Evolutionary conservation across 2,329 filamentous ascomycete genomes (phyloP).

Genomic region (Neofusicoccum ribis): DNA sequence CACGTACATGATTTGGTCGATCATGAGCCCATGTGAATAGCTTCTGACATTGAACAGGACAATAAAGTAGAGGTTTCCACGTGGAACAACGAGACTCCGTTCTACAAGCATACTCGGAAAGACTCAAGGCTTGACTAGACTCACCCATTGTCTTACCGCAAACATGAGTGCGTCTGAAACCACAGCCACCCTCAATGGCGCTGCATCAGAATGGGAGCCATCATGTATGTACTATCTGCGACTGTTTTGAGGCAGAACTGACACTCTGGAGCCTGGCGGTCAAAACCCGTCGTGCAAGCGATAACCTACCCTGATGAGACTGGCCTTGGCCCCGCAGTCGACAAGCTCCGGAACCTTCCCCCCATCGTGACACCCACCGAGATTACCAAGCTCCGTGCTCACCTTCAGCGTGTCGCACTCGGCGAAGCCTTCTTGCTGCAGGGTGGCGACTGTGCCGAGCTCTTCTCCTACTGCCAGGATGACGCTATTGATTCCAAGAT

Average conservation of each 20-base stretch:
- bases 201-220: slow-evolving; percentile 37
- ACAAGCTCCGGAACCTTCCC: slow-evolving; percentile 68
- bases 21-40: not conserved
- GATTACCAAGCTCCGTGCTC: slow-evolving; percentile 76
- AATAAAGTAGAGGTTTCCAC: not conserved
- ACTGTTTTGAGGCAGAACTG: not conserved
- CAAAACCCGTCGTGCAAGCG: slow-evolving; percentile 76
- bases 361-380: slow-evolving; percentile 78
- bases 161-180: not conserved
- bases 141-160: not conserved
- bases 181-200: not conserved
- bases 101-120: slow-evolving; percentile 9
- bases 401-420: slow-evolving; percentile 79
- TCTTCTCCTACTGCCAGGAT: slow-evolving; percentile 94
- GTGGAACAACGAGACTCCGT: not conserved
- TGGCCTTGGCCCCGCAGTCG: slow-evolving; percentile 60
- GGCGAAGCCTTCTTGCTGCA: slow-evolving; percentile 93
- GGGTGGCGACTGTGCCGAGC: slow-evolving; percentile 93
- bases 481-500: slow-evolving; percentile 92
- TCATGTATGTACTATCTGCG: slow-evolving; percentile 33
- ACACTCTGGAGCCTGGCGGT: slow-evolving; percentile 63
- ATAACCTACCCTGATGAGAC: slow-evolving; percentile 67
- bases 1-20: not conserved
- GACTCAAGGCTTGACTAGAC: slow-evolving; percentile 10
- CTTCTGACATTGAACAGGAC: not conserved